A percentile compares a stretch with the other conserved stretches of the same genome.
Evolutionary conservation across 345 rosid species (phyloP).

Genomic region (Eucalyptus pumila): DNA sequence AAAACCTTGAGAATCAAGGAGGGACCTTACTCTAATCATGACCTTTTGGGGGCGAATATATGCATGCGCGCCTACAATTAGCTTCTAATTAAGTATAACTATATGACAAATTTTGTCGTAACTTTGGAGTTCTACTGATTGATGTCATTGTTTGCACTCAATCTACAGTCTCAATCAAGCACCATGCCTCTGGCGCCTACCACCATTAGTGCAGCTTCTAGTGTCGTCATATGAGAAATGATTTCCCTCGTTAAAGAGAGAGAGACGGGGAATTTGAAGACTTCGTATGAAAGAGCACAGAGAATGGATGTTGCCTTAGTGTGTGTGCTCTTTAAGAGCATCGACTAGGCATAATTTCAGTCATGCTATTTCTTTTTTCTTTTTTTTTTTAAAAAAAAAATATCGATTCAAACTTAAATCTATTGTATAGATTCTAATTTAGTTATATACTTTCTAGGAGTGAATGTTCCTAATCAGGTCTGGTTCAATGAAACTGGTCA

Average conservation of each 20-base stretch:
- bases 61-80: neutral
- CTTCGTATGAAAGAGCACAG: neutral
- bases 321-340: neutral
- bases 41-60: neutral
- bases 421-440: no score
- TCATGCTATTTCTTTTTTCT: no score
- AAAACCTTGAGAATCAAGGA: neutral
- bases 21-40: neutral
- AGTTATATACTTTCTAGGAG: accelerated
- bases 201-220: neutral
- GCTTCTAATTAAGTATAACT: neutral
- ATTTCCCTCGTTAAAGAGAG: neutral
- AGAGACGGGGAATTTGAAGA: neutral
- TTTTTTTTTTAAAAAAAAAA: no score
- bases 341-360: no score
- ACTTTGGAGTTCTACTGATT: neutral
- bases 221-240: neutral
- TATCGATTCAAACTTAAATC: neutral
- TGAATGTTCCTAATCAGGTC: no score
- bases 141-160: neutral
- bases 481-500: no score
- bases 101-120: neutral
- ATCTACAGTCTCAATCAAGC: neutral
- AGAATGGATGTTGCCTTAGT: neutral
- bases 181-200: neutral